Conservation (phyloP, 768 basidiomycete species). For the Podaxis mareebaensis region DNA sequence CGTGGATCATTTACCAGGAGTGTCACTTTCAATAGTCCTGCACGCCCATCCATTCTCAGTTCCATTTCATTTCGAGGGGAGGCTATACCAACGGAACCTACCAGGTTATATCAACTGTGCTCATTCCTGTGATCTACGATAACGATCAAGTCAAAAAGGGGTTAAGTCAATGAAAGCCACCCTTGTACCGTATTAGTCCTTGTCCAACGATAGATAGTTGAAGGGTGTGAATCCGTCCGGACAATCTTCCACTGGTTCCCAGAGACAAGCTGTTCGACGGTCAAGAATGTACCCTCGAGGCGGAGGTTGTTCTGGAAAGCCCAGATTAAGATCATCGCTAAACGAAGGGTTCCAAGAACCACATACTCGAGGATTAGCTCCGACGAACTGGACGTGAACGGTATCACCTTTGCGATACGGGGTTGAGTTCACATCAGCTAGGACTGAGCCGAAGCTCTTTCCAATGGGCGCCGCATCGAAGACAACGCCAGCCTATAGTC, state of each 20-base stretch:
- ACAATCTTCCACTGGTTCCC: slow-evolving; percentile 53
- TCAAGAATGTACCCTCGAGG: slow-evolving; percentile 72
- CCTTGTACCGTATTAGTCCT: slow-evolving; percentile 53
- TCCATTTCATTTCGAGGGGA: slow-evolving; percentile 11
- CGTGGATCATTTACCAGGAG: slow-evolving; percentile 44
- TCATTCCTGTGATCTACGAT: slow-evolving; percentile 54
- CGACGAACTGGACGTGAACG: slow-evolving; percentile 66
- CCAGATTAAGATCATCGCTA: background rate
- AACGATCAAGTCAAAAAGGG: slow-evolving; percentile 9
- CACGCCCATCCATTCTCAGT: slow-evolving; percentile 14
- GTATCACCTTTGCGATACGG: slow-evolving; percentile 58
- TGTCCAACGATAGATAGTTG: slow-evolving; percentile 67
- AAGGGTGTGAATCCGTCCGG: slow-evolving; percentile 78
- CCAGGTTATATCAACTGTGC: slow-evolving; percentile 70
- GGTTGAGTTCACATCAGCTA: slow-evolving; percentile 50
- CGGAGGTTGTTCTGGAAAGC: slow-evolving; percentile 68
- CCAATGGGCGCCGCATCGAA: slow-evolving; percentile 59
- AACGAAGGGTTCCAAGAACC: slow-evolving; percentile 16
- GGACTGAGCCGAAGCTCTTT: slow-evolving; percentile 61
- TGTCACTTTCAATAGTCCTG: slow-evolving; percentile 66
- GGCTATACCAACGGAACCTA: slow-evolving; percentile 29
- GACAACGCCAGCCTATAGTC: slow-evolving; percentile 55
- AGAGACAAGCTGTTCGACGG: slow-evolving; percentile 53
- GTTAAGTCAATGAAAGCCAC: background rate
- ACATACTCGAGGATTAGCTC: slow-evolving; percentile 75